A percentile compares a stretch with the other conserved stretches of the same genome.
Evolutionary conservation across 148 eudicot species (phyloP).

Genomic region (Salicornia ramosissima): DNA sequence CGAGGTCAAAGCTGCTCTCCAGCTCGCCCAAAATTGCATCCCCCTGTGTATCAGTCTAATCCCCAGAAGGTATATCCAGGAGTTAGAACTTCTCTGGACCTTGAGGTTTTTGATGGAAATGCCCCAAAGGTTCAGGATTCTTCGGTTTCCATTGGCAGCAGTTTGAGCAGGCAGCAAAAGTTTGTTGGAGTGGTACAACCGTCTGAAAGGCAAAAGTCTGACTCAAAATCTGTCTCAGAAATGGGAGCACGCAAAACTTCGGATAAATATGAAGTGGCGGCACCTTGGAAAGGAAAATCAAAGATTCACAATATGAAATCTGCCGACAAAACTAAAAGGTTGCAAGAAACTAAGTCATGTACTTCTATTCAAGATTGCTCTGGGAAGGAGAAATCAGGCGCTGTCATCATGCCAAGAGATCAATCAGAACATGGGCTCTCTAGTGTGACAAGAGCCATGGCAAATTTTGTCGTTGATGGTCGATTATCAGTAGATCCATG

Average conservation of each 20-base stretch:
- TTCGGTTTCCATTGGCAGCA: conserved; percentile 10
- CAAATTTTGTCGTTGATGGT: conserved; percentile 22
- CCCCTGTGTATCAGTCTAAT: conserved; percentile 27
- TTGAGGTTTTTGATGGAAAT: conserved; percentile 22
- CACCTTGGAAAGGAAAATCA: conserved; percentile 43
- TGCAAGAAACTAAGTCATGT: conserved; percentile 21
- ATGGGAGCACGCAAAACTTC: conserved; percentile 12
- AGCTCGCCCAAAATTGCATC: conserved; percentile 26
- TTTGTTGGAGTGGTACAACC: conserved; percentile 16
- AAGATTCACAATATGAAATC: conserved; percentile 35
- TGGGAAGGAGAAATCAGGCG: conserved; percentile 26
- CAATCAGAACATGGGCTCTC: conserved; percentile 18
- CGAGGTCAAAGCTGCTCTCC: conserved; percentile 33
- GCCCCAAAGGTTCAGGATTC: conserved; percentile 24
- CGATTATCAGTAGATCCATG: conserved; percentile 25
- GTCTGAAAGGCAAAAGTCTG: conserved; percentile 26
- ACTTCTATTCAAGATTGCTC: conserved; percentile 22
- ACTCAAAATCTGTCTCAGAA: conserved; percentile 19
- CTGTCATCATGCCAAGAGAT: conserved; percentile 29
- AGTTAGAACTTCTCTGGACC: conserved; percentile 18
- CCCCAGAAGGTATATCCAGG: conserved; percentile 28
- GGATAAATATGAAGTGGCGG: conserved; percentile 21
- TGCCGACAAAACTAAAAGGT: conserved; percentile 20
- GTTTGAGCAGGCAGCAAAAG: conserved; percentile 32
- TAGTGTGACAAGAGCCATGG: conserved; percentile 23